phyloP scores from a whole-genome alignment of 768 basidiomycete species.

The Agrocybe pediades region DNA sequence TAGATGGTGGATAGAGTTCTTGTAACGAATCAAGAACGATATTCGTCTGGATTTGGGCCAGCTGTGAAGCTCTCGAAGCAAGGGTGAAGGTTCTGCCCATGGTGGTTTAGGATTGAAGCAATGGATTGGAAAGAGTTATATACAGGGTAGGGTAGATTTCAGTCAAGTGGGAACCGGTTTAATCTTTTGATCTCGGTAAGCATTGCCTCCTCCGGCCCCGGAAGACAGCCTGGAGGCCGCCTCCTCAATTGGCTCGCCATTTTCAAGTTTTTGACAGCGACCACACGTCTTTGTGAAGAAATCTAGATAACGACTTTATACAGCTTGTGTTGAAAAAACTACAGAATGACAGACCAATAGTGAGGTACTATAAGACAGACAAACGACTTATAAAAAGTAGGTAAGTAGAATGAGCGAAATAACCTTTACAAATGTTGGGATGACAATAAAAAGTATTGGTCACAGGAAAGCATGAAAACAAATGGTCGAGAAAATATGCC shows the following conservation, averaged over 20 bases:
- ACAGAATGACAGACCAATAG: conserved; percentile 72
- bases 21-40: conserved; percentile 69
- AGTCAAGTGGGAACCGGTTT: neutral
- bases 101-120: neutral
- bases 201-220: neutral
- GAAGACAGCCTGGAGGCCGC: neutral
- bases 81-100: conserved; percentile 61
- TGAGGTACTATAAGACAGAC: conserved; percentile 71
- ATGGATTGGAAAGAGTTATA: neutral
- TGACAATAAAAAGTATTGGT: conserved; percentile 42
- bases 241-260: neutral
- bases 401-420: conserved; percentile 46
- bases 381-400: conserved; percentile 51
- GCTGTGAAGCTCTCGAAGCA: conserved; percentile 85
- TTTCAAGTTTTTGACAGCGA: neutral
- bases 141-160: too few species aligned
- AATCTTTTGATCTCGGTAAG: neutral
- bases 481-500: conserved; percentile 61
- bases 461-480: conserved; percentile 53
- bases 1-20: conserved; percentile 48
- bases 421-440: conserved; percentile 61
- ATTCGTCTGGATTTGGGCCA: conserved; percentile 90
- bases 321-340: conserved; percentile 61
- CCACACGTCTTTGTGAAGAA: conserved; percentile 11
- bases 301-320: conserved; percentile 57